Evolutionary conservation across 495 filamentous ascomycete genomes (phyloP), one percentile per base, ranked within the genome.

Genomic region (Penicillium soppii): DNA sequence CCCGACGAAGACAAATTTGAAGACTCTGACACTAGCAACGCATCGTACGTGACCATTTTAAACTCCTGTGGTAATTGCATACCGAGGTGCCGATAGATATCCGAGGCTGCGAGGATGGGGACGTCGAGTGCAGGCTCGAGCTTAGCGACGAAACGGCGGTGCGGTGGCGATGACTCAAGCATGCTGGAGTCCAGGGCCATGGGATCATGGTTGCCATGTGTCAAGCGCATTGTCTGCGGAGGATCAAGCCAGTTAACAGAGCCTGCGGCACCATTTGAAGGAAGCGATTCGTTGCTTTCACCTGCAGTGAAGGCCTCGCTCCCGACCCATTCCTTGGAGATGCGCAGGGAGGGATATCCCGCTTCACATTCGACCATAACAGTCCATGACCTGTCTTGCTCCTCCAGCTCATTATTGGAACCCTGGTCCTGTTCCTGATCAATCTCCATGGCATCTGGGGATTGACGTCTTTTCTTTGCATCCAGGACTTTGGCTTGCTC

Each of bases 51-150:
- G 12, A 77, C 73, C 12, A 76, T 70, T 40, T 77, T 74, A 30
- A 72, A 73, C 17, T 85, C 77, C 25, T 79, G 74, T 2, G 84
- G 76, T 29, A 80, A 53, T 15, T 71, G 64, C 17, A 81, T 68
- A 15, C 80, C 83, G n/a, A 88, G 74, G 17, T 82, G 74, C 44
- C 81, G 73, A 38, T 85, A 83, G 27, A 97, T 82, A 6, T 87
- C 77, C 2, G 82, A 63, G 25, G 87, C 89, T 7, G 86, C 73
- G 26, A 76, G 65, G 26, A 85, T 77, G 0, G 92, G 86, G 38
- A 97, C 69, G 7, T 89, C 78, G 10, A 98, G 66, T 0, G 91
- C 88, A 5, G 94, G 94, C 43, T 96, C 87, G 26, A 97, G 82
- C 23, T 79, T 87, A 3, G 89, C 91, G 33, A 88, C 78, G 66